Percentiles rank a stretch among this genome's conserved stretches.
Evolutionary conservation across 192 early-diverging fungal species (phyloP).

Genomic region (Gaertneriomyces sp.): DNA sequence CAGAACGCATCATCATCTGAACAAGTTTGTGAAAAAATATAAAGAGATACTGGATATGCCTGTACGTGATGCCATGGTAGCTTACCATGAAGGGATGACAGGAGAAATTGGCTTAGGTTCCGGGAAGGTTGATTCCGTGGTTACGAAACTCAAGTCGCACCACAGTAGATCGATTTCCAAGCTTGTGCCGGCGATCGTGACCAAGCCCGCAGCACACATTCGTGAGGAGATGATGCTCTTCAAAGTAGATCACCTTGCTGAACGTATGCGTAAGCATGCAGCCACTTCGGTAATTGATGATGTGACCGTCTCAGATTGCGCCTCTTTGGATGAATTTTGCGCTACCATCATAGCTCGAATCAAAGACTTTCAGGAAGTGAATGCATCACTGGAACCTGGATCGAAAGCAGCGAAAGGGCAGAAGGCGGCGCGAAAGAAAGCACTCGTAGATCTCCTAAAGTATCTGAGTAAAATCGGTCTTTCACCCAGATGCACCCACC

Average conservation of each 20-base stretch:
- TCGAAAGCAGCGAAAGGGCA: constrained; percentile 53
- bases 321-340: constrained; percentile 39
- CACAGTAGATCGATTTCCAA: too few species aligned
- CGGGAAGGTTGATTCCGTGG: too few species aligned
- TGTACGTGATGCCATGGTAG: constrained; percentile 62
- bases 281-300: background rate
- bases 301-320: background rate
- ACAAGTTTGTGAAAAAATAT: constrained; percentile 88
- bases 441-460: constrained; percentile 73
- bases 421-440: constrained; percentile 70
- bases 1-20: constrained; percentile 84
- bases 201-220: background rate
- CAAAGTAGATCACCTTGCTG: constrained; percentile 21
- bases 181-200: background rate
- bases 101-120: too few species aligned
- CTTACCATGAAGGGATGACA: constrained; percentile 15
- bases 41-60: constrained; percentile 72
- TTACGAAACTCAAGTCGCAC: too few species aligned
- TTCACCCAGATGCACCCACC: constrained; percentile 32
- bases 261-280: constrained; percentile 17
- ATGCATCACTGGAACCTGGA: constrained; percentile 26
- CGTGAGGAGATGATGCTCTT: background rate
- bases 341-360: constrained; percentile 37
- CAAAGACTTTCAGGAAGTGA: constrained; percentile 36
- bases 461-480: constrained; percentile 65